Evolutionary conservation across 805 yeast species (phyloP), one percentile per base, ranked within the genome.

Genomic region (Henningerozyma blattae): DNA sequence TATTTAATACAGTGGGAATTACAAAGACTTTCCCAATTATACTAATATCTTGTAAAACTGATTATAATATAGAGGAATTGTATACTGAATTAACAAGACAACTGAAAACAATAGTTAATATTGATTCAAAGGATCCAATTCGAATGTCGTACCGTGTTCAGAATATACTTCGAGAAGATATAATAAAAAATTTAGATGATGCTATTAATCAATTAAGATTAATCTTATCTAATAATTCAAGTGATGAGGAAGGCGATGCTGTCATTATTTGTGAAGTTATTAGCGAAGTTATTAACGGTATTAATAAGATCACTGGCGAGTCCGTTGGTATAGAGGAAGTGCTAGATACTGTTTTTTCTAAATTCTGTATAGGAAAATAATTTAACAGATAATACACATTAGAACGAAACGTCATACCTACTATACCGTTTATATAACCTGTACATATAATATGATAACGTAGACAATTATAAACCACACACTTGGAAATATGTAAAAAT

Each of bases 321-420:
- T 71, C 84, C 0, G 74, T 89, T 12, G 94, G 94, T 0, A 68
- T 87, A 0, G 96, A 91, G 45, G 97, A 91, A 49, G 75, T 91
- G 1, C 61, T 91, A 4, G 95, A 91, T 1, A 89, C 83, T 1
- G 91, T 91, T 0, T 91, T 91, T 50, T 77, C 94, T 2, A 80
- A 75, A 40, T 91, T 91, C 53, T 91, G 98, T 56, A 85, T 91
- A 16, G 98, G 98, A 0, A 89, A 89, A 55, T 89, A 60, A 28
- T n/a, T n/a, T n/a, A n/a, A n/a, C n/a, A n/a, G n/a, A n/a, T n/a
- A n/a, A n/a, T n/a, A n/a, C n/a, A n/a, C n/a, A n/a, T n/a, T n/a
- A n/a, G n/a, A n/a, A 18, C 15, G 12, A n/a, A 9, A 9, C 12
- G 10, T n/a, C 5, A 24, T 9, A n/a, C n/a, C n/a, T n/a, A n/a